phyloP scores from a whole-genome alignment of 1,284 basidiomycete species.

The Leccinum pallidistipes region DNA sequence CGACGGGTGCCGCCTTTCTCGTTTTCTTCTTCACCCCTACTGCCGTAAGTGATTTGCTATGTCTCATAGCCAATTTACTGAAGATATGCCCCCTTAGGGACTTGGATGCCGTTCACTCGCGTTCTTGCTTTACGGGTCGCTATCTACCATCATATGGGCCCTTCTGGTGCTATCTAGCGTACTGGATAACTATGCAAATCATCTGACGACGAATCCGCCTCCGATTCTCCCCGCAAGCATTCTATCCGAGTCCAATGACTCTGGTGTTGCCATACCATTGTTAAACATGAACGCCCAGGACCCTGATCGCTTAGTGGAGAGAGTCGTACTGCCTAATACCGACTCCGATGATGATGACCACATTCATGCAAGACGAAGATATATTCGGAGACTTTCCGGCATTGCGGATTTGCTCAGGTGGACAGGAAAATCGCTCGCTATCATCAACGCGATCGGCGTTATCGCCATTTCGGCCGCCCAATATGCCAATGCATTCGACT shows the following conservation, averaged over 20 bases:
- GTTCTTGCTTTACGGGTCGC: constrained; percentile 38
- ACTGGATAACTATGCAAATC: constrained; percentile 34
- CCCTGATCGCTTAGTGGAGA: neutral
- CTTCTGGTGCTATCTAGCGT: constrained; percentile 38
- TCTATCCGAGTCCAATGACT: neutral
- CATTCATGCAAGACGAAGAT: neutral
- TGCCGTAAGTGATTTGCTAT: constrained; percentile 13
- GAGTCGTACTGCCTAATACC: neutral
- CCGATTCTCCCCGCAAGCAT: too few species aligned
- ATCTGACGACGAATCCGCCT: neutral
- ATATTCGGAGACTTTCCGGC: neutral
- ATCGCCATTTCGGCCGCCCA: constrained; percentile 22
- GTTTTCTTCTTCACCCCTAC: constrained; percentile 41
- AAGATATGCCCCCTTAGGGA: constrained; percentile 8
- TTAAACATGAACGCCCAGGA: neutral
- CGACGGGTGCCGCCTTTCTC: constrained; percentile 37
- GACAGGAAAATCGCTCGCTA: constrained; percentile 24
- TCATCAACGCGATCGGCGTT: constrained; percentile 23
- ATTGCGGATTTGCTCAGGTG: constrained; percentile 22
- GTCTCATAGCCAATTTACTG: too few species aligned
- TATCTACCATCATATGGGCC: constrained; percentile 40
- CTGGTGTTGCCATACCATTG: neutral
- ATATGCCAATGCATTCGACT: constrained; percentile 20
- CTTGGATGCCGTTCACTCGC: constrained; percentile 42
- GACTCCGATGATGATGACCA: neutral